Conservation (phyloP, 2,329 filamentous ascomycete genomes). For the Piedraia hortae region DNA sequence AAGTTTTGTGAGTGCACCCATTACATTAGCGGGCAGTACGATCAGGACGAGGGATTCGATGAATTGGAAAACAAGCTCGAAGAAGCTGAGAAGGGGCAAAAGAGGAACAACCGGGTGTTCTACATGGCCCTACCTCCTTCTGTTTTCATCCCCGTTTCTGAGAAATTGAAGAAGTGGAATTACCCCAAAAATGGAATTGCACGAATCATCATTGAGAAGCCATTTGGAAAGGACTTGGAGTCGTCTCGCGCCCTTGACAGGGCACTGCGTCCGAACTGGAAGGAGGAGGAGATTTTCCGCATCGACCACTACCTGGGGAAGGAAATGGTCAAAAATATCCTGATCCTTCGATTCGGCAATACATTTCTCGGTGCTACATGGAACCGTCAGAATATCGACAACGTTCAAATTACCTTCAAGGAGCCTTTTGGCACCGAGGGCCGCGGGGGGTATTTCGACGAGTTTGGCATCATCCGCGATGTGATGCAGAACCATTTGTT, state of each 20-base stretch:
- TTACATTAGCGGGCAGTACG: constrained; percentile 93
- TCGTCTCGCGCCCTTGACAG: constrained; percentile 88
- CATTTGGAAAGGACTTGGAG: constrained; percentile 85
- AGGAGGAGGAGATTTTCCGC: constrained; percentile 93
- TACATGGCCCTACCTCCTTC: constrained; percentile 98
- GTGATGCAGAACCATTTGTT: constrained; percentile 99
- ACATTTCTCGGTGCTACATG: constrained; percentile 95
- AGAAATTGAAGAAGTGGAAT: constrained; percentile 91
- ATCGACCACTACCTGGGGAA: constrained; percentile 99
- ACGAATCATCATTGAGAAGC: constrained; percentile 95
- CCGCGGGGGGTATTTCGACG: constrained; percentile 93
- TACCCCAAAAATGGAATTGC: constrained; percentile 78
- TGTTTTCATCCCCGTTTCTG: constrained; percentile 91
- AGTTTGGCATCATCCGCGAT: constrained; percentile 97
- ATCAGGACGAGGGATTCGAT: constrained; percentile 83
- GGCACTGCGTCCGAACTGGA: constrained; percentile 91
- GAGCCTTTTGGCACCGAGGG: constrained; percentile 97
- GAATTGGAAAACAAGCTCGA: constrained; percentile 63
- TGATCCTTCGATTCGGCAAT: constrained; percentile 94
- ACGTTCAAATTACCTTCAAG: constrained; percentile 97
- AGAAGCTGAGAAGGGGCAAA: constrained; percentile 53
- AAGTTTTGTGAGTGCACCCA: constrained; percentile 71
- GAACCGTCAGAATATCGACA: constrained; percentile 99
- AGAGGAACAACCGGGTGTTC: constrained; percentile 77
- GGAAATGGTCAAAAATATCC: constrained; percentile 99